A percentile compares a stretch with the other conserved stretches of the same genome.
Conservation (phyloP, 306 rosid species). For the Cucurbita maxima region DNA sequence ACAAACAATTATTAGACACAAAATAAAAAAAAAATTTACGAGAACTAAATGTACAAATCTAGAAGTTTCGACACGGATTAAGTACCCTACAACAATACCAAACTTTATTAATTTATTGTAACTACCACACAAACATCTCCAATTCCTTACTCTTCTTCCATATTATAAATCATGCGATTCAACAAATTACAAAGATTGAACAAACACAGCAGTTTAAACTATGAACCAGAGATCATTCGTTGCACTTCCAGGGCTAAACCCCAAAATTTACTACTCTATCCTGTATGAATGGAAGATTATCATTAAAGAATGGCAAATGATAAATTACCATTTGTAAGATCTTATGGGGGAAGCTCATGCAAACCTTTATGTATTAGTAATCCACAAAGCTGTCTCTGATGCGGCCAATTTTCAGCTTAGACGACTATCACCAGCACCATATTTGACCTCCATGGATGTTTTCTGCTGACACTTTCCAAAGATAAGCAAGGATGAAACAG, state of each 20-base stretch:
- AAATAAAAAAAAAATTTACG: no score
- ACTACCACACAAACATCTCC: background rate
- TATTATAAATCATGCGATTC: background rate
- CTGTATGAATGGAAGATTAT: background rate
- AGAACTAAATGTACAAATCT: no score
- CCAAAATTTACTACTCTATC: background rate
- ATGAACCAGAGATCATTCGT: background rate
- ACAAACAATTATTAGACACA: no score
- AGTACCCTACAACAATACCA: no score
- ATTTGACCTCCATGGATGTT: slow-evolving; percentile 11
- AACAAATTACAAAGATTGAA: background rate
- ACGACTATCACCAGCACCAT: background rate
- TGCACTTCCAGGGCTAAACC: background rate
- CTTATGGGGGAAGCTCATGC: background rate
- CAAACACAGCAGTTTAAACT: background rate
- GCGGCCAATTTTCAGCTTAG: slow-evolving; percentile 2
- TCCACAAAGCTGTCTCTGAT: background rate
- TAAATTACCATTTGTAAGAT: background rate
- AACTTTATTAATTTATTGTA: no score
- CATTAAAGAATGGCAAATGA: background rate
- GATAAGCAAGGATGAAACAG: slow-evolving; percentile 20
- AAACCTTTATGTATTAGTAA: background rate
- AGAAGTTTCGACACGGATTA: no score
- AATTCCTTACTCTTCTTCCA: background rate
- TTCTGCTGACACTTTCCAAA: slow-evolving; percentile 6